Evolutionary conservation across 768 basidiomycete genomes (phyloP).

Genomic region (Boletus sp.): DNA sequence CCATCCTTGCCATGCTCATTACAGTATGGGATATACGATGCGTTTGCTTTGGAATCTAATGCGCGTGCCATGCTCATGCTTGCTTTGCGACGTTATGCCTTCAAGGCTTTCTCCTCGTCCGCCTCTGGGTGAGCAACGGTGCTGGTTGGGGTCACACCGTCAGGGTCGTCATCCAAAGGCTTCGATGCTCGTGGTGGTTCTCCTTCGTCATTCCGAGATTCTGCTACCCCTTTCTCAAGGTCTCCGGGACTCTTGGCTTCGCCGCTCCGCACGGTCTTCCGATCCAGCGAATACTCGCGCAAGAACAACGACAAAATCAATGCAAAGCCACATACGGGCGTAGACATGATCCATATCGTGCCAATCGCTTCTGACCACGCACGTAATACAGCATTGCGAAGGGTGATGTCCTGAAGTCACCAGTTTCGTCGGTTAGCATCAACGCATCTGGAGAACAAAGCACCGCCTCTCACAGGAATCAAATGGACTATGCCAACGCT

Average conservation of each 20-base stretch:
- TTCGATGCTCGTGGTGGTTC: background rate
- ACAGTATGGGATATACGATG: background rate
- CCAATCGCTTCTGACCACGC: constrained; percentile 64
- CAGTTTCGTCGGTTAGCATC: background rate
- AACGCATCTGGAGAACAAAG: background rate
- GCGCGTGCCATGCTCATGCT: background rate
- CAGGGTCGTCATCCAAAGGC: background rate
- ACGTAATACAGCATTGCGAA: constrained; percentile 50
- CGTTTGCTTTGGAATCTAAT: background rate
- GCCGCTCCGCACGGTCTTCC: constrained; percentile 43
- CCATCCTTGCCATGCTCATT: background rate
- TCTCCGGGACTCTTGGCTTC: constrained; percentile 27
- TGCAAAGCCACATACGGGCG: constrained; percentile 52
- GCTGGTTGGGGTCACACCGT: background rate
- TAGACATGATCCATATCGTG: constrained; percentile 62
- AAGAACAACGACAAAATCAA: constrained; percentile 54
- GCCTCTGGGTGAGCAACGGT: background rate
- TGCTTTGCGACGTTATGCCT: background rate
- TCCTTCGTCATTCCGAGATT: background rate
- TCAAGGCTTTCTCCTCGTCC: background rate
- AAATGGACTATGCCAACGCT: constrained; percentile 43
- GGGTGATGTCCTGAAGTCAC: constrained; percentile 41
- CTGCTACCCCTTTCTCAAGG: constrained; percentile 24
- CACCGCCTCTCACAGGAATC: constrained; percentile 15
- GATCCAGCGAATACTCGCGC: constrained; percentile 56